phyloP scores from a whole-genome alignment of 805 yeast species.

The Cyberlindnera mycetangii region DNA sequence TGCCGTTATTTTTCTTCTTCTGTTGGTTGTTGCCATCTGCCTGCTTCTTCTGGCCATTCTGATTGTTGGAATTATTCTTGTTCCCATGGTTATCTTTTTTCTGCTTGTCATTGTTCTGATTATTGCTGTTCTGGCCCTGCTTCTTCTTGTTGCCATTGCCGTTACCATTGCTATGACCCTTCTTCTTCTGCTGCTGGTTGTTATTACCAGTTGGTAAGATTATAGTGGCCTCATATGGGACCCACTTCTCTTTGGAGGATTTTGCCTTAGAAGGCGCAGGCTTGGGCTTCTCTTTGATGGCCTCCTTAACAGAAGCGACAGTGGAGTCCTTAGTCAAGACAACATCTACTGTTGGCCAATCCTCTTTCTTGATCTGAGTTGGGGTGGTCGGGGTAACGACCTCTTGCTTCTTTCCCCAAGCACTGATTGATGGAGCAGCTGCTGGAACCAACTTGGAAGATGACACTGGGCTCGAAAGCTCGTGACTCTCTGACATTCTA shows the following conservation, averaged over 20 bases:
- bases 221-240: conserved; percentile 57
- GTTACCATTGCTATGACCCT: conserved; percentile 6
- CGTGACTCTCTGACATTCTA: conserved; percentile 6
- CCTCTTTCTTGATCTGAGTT: conserved; percentile 12
- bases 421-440: conserved; percentile 26
- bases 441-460: conserved; percentile 28
- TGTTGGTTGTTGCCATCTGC: conserved; percentile 1
- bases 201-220: conserved; percentile 30
- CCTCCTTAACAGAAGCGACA: background rate
- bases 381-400: conserved; percentile 3
- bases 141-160: conserved; percentile 7
- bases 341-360: conserved; percentile 25
- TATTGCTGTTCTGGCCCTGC: conserved; percentile 7
- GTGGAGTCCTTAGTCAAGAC: conserved; percentile 10
- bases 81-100: conserved; percentile 3
- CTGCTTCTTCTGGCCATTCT: conserved; percentile 8
- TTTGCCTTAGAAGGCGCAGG: conserved; percentile 16
- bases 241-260: conserved; percentile 58
- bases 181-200: conserved; percentile 10
- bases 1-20: conserved; percentile 2
- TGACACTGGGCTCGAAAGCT: conserved; percentile 15
- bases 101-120: conserved; percentile 6
- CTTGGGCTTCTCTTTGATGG: conserved; percentile 4
- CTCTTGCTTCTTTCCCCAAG: conserved; percentile 25
- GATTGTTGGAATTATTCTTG: conserved; percentile 8